Base-by-base conservation (phyloP, 1,139 yeast genomes). In the Hyphopichia fennica region DNA sequence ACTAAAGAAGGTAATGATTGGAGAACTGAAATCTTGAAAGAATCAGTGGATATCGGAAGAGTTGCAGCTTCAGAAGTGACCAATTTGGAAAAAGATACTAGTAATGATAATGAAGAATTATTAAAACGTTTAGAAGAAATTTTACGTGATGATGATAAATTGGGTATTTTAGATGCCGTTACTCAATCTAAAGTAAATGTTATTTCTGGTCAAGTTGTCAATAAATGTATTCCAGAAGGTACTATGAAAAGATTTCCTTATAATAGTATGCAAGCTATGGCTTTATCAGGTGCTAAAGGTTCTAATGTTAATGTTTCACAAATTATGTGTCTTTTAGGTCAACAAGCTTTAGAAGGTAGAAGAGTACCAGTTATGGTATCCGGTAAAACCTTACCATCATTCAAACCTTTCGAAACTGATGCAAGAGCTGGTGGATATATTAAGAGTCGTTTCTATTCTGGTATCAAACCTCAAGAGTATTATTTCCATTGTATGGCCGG, bases 401-500 rank as follows among this genome's bases (percentile, higher is more conserved):
- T 95, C 79, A 89, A 88, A 64, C 95, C 99, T 6, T 91, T 83
- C 60, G 99, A 95, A 62, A 93, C 99, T 22, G 93, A 89, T 64
- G 96, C 98, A 6, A 81, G 95, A 63, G 98, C 99, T 28, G 99
- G 99, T 76, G 99, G 99, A 44, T 95, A 90, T 63, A 89, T 95
- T 62, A 88, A 93, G 62, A 95, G 96, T 50, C 87, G 99, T 58
- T 95, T 95, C 82, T 93, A 90, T 67, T 89, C 98, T 32, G 99
- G 99, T 67, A 87, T 95, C 53, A 83, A 89, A 64, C 99, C 99
- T n/a, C 99, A 95, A 70, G 99, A 95, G 65, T 95, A 95, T 67
- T 95, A 91, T 62, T 95, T 95, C 93, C 99, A 95, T 74, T 93
- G 99, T 77, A 95, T 95, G 99, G 99, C 99, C 45, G 99, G 99